These are phyloP conservation scores for Parathielavia hyrcaniae DNA, from an alignment of 495 filamentous ascomycete species.

Conservation along the genomic window DNA sequence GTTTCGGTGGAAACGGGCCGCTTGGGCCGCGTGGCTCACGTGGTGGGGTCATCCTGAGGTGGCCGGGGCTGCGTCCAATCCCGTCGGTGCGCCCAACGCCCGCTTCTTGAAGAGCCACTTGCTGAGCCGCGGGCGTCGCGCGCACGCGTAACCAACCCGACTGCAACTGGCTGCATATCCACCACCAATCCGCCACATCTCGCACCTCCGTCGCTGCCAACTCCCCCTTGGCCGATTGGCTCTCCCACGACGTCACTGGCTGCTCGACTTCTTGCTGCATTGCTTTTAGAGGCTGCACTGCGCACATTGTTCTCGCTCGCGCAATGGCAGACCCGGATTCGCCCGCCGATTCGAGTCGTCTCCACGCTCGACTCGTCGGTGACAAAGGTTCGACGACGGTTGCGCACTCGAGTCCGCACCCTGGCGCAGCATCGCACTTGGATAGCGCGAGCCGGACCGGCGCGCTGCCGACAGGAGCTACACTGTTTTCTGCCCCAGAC, in stretches of 20 bases:
- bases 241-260: conserved; percentile 12
- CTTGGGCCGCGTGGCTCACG: conserved; percentile 2
- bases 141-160: conserved; percentile 32
- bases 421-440: conserved; percentile 5
- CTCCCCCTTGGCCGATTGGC: conserved; percentile 14
- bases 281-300: not conserved
- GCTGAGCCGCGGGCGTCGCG: conserved; percentile 32
- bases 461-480: conserved; percentile 3
- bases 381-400: conserved; percentile 25
- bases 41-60: not conserved
- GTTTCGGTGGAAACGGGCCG: not conserved
- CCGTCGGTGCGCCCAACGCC: conserved; percentile 20
- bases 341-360: conserved; percentile 22
- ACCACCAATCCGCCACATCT: conserved; percentile 24
- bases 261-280: conserved; percentile 11
- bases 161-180: not conserved
- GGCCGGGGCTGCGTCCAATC: not conserved
- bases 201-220: conserved; percentile 22
- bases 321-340: conserved; percentile 28
- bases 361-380: conserved; percentile 25
- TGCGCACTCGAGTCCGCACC: conserved; percentile 18
- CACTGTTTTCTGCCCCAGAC: conserved; percentile 5
- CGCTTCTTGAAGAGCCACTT: conserved; percentile 4
- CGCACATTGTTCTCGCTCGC: conserved; percentile 7
- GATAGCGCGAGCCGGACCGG: conserved; percentile 15